A percentile compares a stretch with the other conserved stretches of the same genome.
These are phyloP conservation scores for Phalaenopsis hybrid DNA, from an alignment of 116 monocot species.

Conservation along the genomic window DNA sequence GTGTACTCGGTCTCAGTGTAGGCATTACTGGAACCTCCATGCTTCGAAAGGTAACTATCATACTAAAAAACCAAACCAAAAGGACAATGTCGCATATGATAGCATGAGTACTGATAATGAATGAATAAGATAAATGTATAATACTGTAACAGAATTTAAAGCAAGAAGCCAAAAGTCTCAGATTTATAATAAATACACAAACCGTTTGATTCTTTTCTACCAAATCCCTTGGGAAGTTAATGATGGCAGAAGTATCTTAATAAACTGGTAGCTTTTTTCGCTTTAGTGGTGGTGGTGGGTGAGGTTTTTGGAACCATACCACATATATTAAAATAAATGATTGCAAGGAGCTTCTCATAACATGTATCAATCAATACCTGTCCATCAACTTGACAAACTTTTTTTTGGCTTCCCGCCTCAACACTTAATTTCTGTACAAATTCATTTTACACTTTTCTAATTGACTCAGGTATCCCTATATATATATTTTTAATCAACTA, in stretches of 20 bases:
- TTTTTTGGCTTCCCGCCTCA: too few relatives aligned
- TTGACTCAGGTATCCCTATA: too few relatives aligned
- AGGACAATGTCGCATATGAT: background rate
- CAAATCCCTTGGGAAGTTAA: background rate
- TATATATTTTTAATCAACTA: too few relatives aligned
- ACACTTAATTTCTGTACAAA: too few relatives aligned
- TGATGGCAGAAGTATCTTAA: background rate
- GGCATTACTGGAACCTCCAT: constrained; percentile 96
- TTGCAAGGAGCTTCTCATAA: too few relatives aligned
- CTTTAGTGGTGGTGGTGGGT: too few relatives aligned
- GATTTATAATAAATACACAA: background rate
- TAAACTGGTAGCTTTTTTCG: too few relatives aligned
- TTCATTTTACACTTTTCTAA: too few relatives aligned
- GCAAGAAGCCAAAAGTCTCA: background rate
- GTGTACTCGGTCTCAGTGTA: constrained; percentile 91
- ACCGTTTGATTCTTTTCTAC: background rate
- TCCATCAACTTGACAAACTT: too few relatives aligned
- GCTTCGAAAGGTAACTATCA: constrained; percentile 93
- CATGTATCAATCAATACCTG: too few relatives aligned
- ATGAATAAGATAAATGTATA: background rate
- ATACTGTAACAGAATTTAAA: background rate
- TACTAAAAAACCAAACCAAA: constrained; percentile 47
- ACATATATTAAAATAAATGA: too few relatives aligned
- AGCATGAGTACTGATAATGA: background rate
- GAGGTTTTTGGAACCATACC: too few relatives aligned